Conservation (phyloP, 2,329 filamentous ascomycete species). For the Sporothrix globosa region DNA sequence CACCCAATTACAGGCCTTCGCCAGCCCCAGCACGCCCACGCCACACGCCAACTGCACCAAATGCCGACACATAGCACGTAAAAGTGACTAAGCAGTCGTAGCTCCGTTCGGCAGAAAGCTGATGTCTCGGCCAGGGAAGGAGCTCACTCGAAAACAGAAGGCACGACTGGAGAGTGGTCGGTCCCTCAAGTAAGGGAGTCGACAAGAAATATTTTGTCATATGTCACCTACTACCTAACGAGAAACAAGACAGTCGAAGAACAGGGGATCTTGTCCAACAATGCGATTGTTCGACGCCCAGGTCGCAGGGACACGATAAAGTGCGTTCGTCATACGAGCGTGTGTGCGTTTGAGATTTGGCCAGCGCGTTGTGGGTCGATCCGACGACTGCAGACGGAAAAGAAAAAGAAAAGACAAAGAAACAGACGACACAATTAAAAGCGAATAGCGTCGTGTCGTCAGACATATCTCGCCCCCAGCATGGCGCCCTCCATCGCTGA, state of each 20-base stretch:
- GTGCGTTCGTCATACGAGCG: neutral
- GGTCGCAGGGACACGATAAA: slow-evolving; percentile 16
- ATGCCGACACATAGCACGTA: neutral
- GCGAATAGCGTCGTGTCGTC: no score
- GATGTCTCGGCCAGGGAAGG: slow-evolving; percentile 11
- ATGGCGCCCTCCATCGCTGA: slow-evolving; percentile 26
- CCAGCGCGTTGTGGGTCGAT: slow-evolving; percentile 7
- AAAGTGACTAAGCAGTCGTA: slow-evolving; percentile 29
- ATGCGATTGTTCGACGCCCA: slow-evolving; percentile 4
- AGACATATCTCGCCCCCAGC: neutral
- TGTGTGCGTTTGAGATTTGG: slow-evolving; percentile 7
- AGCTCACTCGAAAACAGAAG: neutral
- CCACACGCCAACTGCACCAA: neutral
- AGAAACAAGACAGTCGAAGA: neutral
- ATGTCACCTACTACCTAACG: no score
- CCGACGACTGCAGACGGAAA: neutral
- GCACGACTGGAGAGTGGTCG: neutral
- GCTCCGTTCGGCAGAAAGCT: slow-evolving; percentile 27
- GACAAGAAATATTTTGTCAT: neutral
- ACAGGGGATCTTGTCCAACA: neutral
- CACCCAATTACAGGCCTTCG: neutral
- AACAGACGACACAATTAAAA: neutral
- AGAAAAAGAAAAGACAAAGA: neutral
- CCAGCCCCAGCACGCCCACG: neutral
- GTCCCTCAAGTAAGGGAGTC: neutral